phyloP scores from a whole-genome alignment of 2,329 filamentous ascomycete genomes.

The Emergomyces orientalis region DNA sequence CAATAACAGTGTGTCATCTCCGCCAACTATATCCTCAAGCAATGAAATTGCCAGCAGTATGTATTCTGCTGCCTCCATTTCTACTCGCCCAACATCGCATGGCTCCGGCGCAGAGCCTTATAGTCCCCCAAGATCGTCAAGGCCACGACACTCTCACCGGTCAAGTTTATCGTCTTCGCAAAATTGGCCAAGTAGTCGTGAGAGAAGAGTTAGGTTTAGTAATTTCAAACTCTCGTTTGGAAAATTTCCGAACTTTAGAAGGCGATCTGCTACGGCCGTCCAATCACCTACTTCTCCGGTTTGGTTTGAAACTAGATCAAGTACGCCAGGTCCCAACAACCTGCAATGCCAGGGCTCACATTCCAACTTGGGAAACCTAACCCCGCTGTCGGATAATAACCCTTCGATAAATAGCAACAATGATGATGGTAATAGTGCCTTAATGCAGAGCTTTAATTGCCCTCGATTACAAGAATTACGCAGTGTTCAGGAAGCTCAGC shows the following conservation, averaged over 20 bases:
- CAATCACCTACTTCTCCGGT: background rate
- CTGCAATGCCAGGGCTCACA: background rate
- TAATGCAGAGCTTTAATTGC: constrained; percentile 12
- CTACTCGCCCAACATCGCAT: constrained; percentile 33
- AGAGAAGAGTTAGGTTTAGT: background rate
- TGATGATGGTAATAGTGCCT: background rate
- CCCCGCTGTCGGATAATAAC: background rate
- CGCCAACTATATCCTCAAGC: constrained; percentile 14
- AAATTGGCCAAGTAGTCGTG: background rate
- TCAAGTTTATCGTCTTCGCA: background rate
- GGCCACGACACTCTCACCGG: background rate
- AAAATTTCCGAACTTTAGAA: background rate
- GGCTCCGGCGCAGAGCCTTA: constrained; percentile 24
- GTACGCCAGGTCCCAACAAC: background rate
- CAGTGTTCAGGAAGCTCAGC: constrained; percentile 9
- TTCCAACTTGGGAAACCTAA: background rate
- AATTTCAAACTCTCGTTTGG: background rate
- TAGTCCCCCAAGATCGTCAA: background rate
- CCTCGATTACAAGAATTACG: constrained; percentile 1
- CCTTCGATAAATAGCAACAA: background rate
- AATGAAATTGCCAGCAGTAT: constrained; percentile 24
- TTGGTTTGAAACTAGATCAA: background rate
- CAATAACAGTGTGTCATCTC: constrained; percentile 24
- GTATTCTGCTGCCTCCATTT: constrained; percentile 31
- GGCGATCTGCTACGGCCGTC: background rate